Conservation (phyloP, 1,139 yeast species). For the Saccharomyces hybrid region DNA sequence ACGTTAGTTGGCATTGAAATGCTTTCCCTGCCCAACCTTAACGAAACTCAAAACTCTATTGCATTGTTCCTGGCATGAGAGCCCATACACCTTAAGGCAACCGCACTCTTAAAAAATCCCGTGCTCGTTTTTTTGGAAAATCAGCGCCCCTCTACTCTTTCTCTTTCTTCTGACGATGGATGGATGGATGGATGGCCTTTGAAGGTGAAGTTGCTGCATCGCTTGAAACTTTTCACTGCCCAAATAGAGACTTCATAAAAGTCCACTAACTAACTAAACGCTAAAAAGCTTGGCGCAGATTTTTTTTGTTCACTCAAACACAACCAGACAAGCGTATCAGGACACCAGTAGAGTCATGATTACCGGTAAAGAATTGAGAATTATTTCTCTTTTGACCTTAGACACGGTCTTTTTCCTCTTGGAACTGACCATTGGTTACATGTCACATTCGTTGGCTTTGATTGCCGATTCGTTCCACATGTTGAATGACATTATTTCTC, state of each 20-base stretch:
- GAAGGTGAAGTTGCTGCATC: background rate
- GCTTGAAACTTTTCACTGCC: background rate
- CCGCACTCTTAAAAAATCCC: background rate
- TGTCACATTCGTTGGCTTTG: slow-evolving; percentile 85
- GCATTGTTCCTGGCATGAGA: background rate
- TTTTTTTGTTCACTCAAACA: background rate
- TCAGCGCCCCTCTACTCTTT: background rate
- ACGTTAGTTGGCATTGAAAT: background rate
- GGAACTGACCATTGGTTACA: slow-evolving; percentile 78
- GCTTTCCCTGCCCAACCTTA: background rate
- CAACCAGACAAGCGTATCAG: background rate
- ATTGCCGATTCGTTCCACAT: slow-evolving; percentile 96
- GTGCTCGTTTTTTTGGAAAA: background rate
- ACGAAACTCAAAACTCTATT: background rate
- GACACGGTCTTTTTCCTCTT: slow-evolving; percentile 80
- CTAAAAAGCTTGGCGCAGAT: background rate
- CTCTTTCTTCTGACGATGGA: background rate
- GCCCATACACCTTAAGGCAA: background rate
- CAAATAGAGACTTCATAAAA: background rate
- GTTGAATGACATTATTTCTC: slow-evolving; percentile 88
- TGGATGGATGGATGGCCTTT: background rate
- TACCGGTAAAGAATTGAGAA: slow-evolving; percentile 59
- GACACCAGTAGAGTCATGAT: slow-evolving; percentile 9
- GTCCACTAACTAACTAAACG: background rate
- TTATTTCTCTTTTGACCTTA: slow-evolving; percentile 59